These are phyloP conservation scores for Microstroma glucosiphilum DNA, from an alignment of 1,284 basidiomycete genomes.

Conservation along the genomic window DNA sequence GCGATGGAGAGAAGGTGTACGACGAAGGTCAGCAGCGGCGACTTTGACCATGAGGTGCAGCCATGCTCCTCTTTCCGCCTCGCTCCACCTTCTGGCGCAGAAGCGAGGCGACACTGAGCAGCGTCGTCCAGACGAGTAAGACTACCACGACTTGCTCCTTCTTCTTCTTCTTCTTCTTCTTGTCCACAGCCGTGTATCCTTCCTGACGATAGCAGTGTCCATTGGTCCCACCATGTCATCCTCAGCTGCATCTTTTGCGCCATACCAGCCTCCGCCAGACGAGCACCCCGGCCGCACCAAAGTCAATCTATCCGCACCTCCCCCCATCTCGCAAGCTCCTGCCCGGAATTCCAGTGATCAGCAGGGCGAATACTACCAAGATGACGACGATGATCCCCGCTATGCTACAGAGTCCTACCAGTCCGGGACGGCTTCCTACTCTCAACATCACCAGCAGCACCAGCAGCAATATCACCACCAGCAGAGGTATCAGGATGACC, in stretches of 20 bases:
- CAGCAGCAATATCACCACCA: conserved; percentile 9
- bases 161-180: too few relatives aligned
- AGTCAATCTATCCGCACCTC: background rate
- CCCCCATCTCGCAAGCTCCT: background rate
- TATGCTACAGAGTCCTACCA: conserved; percentile 40
- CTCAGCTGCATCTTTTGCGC: conserved; percentile 13
- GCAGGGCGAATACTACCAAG: background rate
- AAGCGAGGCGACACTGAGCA: too few relatives aligned
- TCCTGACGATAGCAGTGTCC: too few relatives aligned
- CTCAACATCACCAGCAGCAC: conserved; percentile 12
- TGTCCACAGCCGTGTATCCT: too few relatives aligned
- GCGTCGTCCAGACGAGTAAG: too few relatives aligned
- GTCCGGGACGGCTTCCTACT: conserved; percentile 14
- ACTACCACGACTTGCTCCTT: too few relatives aligned
- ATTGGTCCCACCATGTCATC: background rate
- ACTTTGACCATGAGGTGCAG: too few relatives aligned
- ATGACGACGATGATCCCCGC: conserved; percentile 29
- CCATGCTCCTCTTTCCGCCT: too few relatives aligned
- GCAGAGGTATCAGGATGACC: background rate
- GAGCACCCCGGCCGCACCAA: conserved; percentile 5
- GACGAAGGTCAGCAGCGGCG: too few relatives aligned
- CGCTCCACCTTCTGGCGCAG: too few relatives aligned
- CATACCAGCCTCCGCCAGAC: conserved; percentile 14
- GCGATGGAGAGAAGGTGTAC: too few relatives aligned
- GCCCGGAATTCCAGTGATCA: background rate